phyloP scores from a whole-genome alignment of 805 yeast genomes.

The Nematodospora valgi region DNA sequence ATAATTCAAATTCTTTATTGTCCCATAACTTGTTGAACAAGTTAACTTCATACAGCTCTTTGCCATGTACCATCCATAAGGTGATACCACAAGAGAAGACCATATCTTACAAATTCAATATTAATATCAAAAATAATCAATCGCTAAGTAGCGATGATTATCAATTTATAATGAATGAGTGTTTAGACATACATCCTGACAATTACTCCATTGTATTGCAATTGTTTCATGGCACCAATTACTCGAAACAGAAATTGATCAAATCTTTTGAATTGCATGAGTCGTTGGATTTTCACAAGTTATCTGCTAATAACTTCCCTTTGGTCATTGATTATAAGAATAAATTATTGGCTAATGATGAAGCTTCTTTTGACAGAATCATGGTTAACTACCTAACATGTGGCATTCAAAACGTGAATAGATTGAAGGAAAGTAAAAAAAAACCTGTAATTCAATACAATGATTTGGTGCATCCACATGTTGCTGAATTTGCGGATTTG shows the following conservation, averaged over 20 bases:
- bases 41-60: conserved; percentile 14
- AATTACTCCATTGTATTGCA: conserved; percentile 22
- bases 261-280: conserved; percentile 12
- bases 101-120: neutral
- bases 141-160: conserved; percentile 16
- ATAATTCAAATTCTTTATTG: conserved; percentile 23
- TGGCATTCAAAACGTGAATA: conserved; percentile 22
- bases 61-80: too few relatives aligned
- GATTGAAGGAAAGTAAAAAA: neutral
- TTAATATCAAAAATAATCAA: conserved; percentile 7
- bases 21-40: conserved; percentile 25
- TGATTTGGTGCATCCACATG: conserved; percentile 37
- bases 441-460: neutral
- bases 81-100: too few relatives aligned
- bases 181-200: conserved; percentile 34
- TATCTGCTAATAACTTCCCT: conserved; percentile 14
- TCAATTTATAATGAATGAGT: conserved; percentile 22
- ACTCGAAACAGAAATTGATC: conserved; percentile 4
- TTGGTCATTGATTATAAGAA: conserved; percentile 36
- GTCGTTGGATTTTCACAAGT: conserved; percentile 11
- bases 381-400: conserved; percentile 36
- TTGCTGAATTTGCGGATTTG: conserved; percentile 44
- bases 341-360: conserved; percentile 39
- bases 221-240: conserved; percentile 10
- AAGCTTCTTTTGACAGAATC: conserved; percentile 33